These are phyloP conservation scores for Glutinoglossum americanum DNA, from an alignment of 495 filamentous ascomycete genomes.

Conservation along the genomic window DNA sequence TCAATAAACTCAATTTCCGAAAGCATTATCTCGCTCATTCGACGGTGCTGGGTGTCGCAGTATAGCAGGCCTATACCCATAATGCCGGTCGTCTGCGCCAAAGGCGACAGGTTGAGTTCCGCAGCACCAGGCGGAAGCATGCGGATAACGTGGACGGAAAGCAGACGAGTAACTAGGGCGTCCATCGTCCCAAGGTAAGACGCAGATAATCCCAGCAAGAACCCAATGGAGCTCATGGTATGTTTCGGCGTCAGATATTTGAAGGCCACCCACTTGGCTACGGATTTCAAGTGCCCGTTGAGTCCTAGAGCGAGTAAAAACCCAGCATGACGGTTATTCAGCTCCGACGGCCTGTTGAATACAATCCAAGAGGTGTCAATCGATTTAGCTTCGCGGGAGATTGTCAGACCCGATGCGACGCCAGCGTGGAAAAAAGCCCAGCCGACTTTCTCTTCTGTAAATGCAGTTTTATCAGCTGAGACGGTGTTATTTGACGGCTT, in stretches of 20 bases:
- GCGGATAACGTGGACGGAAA: constrained; percentile 91
- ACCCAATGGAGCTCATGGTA: constrained; percentile 93
- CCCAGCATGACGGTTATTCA: constrained; percentile 82
- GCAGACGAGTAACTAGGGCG: constrained; percentile 70
- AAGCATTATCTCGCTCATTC: constrained; percentile 97
- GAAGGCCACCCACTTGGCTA: constrained; percentile 97
- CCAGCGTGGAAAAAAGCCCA: constrained; percentile 99
- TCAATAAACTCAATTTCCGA: constrained; percentile 84
- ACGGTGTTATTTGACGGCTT: constrained; percentile 78
- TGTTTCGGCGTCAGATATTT: constrained; percentile 97
- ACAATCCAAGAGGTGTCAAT: constrained; percentile 98
- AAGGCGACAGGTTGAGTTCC: constrained; percentile 75
- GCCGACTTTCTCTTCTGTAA: constrained; percentile 83
- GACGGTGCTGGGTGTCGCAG: constrained; percentile 82
- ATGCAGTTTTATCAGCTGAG: constrained; percentile 58
- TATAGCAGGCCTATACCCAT: constrained; percentile 96
- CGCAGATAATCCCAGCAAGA: constrained; percentile 77
- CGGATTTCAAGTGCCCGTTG: constrained; percentile 76
- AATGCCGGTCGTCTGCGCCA: constrained; percentile 90
- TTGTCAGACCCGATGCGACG: constrained; percentile 71
- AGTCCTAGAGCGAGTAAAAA: constrained; percentile 84
- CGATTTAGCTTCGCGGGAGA: constrained; percentile 71
- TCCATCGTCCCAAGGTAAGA: constrained; percentile 96
- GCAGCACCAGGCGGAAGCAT: constrained; percentile 82
- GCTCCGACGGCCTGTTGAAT: constrained; percentile 86